Evolutionary conservation across 1,139 yeast species (phyloP).

Genomic region (Sugiyamaella xylanicola): DNA sequence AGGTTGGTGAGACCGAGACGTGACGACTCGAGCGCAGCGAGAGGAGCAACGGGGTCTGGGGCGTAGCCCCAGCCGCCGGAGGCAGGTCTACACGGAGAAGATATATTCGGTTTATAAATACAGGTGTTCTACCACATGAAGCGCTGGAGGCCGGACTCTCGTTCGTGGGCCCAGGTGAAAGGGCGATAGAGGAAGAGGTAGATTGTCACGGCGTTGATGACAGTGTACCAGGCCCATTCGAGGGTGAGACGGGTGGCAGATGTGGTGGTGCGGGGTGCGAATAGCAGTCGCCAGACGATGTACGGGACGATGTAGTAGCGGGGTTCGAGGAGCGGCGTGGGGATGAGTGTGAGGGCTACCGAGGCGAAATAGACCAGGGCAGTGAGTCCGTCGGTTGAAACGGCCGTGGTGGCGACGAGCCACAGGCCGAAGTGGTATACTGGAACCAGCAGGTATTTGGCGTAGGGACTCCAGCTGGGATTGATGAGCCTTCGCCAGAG

Average conservation of each 20-base stretch:
- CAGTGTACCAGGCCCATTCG: constrained; percentile 65
- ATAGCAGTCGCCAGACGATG: constrained; percentile 59
- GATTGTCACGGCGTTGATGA: constrained; percentile 57
- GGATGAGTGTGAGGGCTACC: constrained; percentile 63
- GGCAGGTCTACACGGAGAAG: background rate
- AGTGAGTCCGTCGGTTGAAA: constrained; percentile 21
- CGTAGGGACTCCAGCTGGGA: constrained; percentile 34
- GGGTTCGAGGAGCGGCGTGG: constrained; percentile 92
- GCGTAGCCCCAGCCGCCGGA: background rate
- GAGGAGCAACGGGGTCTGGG: background rate
- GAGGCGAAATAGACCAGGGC: constrained; percentile 56
- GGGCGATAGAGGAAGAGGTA: constrained; percentile 60
- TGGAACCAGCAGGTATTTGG: constrained; percentile 53
- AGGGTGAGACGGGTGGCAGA: constrained; percentile 44
- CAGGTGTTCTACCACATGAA: constrained; percentile 71
- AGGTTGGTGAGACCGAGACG: background rate
- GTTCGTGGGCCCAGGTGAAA: constrained; percentile 60
- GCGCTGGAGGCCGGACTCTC: constrained; percentile 66
- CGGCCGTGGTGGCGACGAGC: constrained; percentile 16
- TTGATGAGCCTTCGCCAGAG: constrained; percentile 60
- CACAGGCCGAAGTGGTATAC: constrained; percentile 71
- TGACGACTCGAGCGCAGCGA: background rate
- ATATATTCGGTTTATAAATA: too few relatives aligned
- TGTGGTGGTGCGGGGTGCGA: constrained; percentile 10
- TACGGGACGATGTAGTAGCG: constrained; percentile 86